Conservation (phyloP, 2,329 filamentous ascomycete genomes). For the Myotisia sp. region DNA sequence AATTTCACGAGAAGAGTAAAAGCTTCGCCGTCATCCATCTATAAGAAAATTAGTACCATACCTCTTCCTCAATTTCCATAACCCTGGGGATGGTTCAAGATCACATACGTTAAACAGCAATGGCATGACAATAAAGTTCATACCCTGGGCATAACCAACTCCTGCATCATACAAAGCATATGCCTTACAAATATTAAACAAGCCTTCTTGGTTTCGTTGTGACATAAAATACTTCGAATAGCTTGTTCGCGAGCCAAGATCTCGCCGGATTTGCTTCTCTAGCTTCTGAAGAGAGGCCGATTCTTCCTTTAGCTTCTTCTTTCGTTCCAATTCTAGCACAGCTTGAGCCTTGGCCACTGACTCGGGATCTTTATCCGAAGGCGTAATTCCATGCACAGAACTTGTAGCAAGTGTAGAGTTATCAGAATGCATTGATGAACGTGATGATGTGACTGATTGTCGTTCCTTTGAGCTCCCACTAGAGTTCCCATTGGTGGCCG, state of each 20-base stretch:
- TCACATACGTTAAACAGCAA: slow-evolving; percentile 70
- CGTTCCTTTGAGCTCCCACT: slow-evolving; percentile 44
- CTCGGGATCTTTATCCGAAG: slow-evolving; percentile 49
- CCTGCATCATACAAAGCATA: slow-evolving; percentile 90
- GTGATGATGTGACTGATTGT: slow-evolving; percentile 58
- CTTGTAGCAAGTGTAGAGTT: slow-evolving; percentile 48
- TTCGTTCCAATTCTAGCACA: slow-evolving; percentile 50
- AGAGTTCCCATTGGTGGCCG: slow-evolving; percentile 31
- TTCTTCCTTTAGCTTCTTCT: slow-evolving; percentile 69
- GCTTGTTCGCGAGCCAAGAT: slow-evolving; percentile 82
- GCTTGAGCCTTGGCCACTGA: slow-evolving; percentile 51
- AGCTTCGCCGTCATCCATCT: slow-evolving; percentile 95
- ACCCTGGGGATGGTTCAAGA: too few species aligned
- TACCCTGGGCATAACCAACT: slow-evolving; percentile 93
- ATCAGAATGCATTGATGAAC: slow-evolving; percentile 73
- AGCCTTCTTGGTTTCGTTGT: slow-evolving; percentile 77
- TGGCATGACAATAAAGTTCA: slow-evolving; percentile 98
- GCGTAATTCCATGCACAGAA: slow-evolving; percentile 40
- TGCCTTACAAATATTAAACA: slow-evolving; percentile 93
- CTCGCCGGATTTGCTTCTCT: slow-evolving; percentile 81
- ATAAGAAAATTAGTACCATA: slow-evolving; percentile 17
- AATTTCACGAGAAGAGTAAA: slow-evolving; percentile 84
- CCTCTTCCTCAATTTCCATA: too few species aligned
- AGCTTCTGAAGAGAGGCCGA: slow-evolving; percentile 59
- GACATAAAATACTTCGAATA: slow-evolving; percentile 93